Percentiles rank a stretch among this genome's conserved stretches.
Conservation (phyloP, 768 basidiomycete species). For the Mycena rebaudengoi region DNA sequence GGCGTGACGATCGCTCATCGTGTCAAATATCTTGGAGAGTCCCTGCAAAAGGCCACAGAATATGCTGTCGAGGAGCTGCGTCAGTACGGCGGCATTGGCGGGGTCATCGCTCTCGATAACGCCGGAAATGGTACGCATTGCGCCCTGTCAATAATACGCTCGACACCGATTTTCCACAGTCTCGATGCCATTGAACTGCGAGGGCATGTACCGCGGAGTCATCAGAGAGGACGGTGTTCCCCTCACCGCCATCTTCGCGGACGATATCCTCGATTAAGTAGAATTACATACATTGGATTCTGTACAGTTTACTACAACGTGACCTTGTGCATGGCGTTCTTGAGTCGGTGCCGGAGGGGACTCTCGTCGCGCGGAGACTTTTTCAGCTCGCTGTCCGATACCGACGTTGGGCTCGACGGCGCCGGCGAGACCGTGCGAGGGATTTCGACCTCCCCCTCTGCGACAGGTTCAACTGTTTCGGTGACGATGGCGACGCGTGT, state of each 20-base stretch:
- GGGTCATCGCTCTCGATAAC: constrained; percentile 77
- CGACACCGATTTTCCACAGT: constrained; percentile 54
- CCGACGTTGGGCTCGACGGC: neutral
- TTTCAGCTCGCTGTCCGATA: constrained; percentile 18
- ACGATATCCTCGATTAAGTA: constrained; percentile 56
- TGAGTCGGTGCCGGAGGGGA: constrained; percentile 38
- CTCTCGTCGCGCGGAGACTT: constrained; percentile 30
- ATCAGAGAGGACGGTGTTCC: constrained; percentile 74
- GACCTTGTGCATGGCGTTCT: constrained; percentile 35
- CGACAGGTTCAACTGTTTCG: constrained; percentile 72
- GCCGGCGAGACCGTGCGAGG: neutral
- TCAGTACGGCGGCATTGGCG: constrained; percentile 70
- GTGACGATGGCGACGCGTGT: constrained; percentile 81
- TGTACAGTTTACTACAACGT: constrained; percentile 11
- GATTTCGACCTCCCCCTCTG: constrained; percentile 42
- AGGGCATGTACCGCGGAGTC: constrained; percentile 86
- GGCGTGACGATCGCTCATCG: constrained; percentile 73
- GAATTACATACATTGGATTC: constrained; percentile 11
- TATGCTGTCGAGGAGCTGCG: constrained; percentile 66
- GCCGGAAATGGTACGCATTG: constrained; percentile 68
- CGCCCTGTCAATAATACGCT: neutral
- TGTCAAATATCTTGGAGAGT: constrained; percentile 66
- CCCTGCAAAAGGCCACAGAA: constrained; percentile 63
- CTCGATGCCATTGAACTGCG: constrained; percentile 76
- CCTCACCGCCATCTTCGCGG: constrained; percentile 79